Conservation (phyloP, 805 yeast genomes). For the Sugiyamaella boreocaroliniensis region DNA sequence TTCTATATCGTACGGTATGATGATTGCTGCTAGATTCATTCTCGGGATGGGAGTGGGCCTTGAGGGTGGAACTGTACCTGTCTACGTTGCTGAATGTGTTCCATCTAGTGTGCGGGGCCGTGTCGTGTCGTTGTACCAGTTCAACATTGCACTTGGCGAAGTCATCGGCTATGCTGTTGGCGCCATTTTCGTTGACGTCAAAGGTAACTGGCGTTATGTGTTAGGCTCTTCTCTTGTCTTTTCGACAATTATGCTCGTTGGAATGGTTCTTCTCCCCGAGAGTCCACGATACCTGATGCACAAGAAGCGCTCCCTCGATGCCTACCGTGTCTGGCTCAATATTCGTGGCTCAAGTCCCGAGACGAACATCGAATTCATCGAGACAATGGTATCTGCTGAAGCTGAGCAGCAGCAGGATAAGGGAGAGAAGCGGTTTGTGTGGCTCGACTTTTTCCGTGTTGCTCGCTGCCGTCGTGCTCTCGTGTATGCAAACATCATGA, state of each 20-base stretch:
- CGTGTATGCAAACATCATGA: conserved; percentile 43
- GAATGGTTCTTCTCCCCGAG: conserved; percentile 52
- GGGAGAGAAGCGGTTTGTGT: conserved; percentile 35
- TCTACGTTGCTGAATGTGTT: conserved; percentile 54
- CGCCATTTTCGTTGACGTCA: conserved; percentile 51
- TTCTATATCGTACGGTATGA: conserved; percentile 38
- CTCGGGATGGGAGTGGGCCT: conserved; percentile 61
- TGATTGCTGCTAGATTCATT: conserved; percentile 55
- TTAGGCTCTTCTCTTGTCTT: conserved; percentile 57
- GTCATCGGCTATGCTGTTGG: conserved; percentile 58
- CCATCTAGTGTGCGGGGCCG: conserved; percentile 55
- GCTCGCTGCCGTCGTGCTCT: conserved; percentile 59
- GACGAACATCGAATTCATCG: conserved; percentile 33
- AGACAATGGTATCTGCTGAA: conserved; percentile 8
- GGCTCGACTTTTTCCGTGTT: conserved; percentile 46
- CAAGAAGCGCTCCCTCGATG: conserved; percentile 46
- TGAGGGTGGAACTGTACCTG: conserved; percentile 59
- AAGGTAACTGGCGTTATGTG: conserved; percentile 60
- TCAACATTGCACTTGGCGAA: conserved; percentile 61
- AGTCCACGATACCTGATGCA: conserved; percentile 55
- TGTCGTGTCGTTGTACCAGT: conserved; percentile 56
- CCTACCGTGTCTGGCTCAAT: conserved; percentile 50
- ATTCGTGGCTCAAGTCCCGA: conserved; percentile 42
- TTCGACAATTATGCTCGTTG: conserved; percentile 45
- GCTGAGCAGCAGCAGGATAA: conserved; percentile 24